phyloP scores from a whole-genome alignment of 257 asterid species.

The Solanum clarkiae region DNA sequence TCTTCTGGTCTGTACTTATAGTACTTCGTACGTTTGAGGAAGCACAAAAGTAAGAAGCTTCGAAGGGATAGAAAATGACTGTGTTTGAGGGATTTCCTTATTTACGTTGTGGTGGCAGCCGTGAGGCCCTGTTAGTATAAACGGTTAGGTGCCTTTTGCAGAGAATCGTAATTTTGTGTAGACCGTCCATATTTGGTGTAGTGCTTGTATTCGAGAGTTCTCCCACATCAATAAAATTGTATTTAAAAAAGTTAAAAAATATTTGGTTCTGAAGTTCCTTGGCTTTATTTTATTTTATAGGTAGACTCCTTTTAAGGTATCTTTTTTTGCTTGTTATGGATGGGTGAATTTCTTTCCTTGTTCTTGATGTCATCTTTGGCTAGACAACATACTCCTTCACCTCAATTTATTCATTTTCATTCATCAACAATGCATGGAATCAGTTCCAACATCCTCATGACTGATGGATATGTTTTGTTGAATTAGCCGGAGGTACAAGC shows the following conservation, averaged over 20 bases:
- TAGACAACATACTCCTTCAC: not conserved
- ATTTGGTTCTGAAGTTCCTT: not conserved
- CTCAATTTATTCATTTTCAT: not conserved
- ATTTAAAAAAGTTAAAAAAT: not conserved
- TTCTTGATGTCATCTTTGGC: not conserved
- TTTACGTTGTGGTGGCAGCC: not conserved
- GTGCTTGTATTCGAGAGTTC: not conserved
- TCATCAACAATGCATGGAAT: not conserved
- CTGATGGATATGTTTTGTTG: slow-evolving; percentile 19
- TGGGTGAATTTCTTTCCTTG: not conserved
- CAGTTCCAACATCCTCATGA: not conserved
- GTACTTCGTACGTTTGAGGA: not conserved
- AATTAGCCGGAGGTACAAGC: slow-evolving; percentile 53
- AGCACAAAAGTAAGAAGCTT: not conserved
- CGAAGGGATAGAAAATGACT: not conserved
- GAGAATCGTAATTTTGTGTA: not conserved
- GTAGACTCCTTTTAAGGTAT: not conserved
- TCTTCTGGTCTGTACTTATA: not conserved
- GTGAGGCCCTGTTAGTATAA: not conserved
- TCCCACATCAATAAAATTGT: not conserved
- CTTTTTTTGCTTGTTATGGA: not conserved
- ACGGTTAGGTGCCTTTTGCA: not conserved
- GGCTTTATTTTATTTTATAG: not conserved
- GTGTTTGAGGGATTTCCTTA: not conserved
- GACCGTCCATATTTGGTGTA: not conserved